These are phyloP conservation scores for Amanita thiersii DNA, from an alignment of 768 basidiomycete species.

Conservation along the genomic window DNA sequence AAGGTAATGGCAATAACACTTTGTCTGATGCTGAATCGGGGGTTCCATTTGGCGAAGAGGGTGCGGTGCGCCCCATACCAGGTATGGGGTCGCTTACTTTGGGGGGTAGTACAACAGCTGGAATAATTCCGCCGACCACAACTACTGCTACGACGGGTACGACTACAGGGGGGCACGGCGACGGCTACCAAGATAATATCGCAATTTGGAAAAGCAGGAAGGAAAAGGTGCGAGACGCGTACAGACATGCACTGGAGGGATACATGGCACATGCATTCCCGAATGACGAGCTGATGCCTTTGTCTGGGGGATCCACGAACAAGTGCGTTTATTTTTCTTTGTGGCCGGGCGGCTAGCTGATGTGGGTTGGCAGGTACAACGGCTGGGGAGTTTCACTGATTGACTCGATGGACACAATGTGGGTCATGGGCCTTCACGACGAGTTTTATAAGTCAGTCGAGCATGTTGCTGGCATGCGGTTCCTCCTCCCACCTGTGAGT, in stretches of 20 bases:
- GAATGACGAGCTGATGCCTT: conserved; percentile 43
- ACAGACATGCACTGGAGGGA: conserved; percentile 46
- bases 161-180: no score
- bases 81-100: no score
- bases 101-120: no score
- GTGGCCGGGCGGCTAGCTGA: not conserved
- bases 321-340: conserved; percentile 32
- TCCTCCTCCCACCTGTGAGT: conserved; percentile 24
- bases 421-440: conserved; percentile 67
- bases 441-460: conserved; percentile 57
- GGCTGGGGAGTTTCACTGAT: conserved; percentile 58
- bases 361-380: conserved; percentile 21
- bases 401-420: conserved; percentile 76
- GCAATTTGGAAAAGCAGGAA: conserved; percentile 31
- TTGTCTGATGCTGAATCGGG: no score
- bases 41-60: no score
- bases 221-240: conserved; percentile 41
- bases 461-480: conserved; percentile 36
- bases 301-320: conserved; percentile 34
- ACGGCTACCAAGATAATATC: no score
- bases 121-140: no score
- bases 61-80: no score
- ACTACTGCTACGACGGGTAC: no score
- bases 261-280: conserved; percentile 43
- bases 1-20: no score